A percentile compares a stretch with the other conserved stretches of the same genome.
phyloP scores from a whole-genome alignment of 306 rosid species.

The Trifolium subterraneum region DNA sequence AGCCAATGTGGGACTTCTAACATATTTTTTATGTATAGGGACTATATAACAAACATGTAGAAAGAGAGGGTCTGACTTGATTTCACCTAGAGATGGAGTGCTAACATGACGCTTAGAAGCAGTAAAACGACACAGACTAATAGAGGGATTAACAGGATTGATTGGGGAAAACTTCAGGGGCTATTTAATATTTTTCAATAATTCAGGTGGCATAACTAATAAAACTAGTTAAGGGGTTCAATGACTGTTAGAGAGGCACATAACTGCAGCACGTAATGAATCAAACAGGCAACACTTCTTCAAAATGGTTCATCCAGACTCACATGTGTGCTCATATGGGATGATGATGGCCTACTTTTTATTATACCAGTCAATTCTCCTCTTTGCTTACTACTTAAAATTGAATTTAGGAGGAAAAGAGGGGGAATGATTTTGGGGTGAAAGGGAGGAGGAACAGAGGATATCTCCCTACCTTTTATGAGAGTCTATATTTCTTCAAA shows the following conservation, averaged over 20 bases:
- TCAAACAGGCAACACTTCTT: neutral
- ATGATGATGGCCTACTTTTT: neutral
- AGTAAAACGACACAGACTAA: neutral
- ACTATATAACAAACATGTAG: neutral
- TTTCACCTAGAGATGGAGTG: neutral
- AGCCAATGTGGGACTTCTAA: too few relatives aligned
- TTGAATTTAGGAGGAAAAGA: neutral
- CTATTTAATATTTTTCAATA: neutral
- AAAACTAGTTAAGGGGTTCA: neutral
- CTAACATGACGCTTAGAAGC: neutral
- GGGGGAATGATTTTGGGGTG: neutral
- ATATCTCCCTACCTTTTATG: neutral
- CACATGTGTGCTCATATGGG: conserved; percentile 12
- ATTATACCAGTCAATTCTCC: too few relatives aligned
- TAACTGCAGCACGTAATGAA: too few relatives aligned
- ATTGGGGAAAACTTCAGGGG: neutral
- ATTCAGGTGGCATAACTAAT: neutral
- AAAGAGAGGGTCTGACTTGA: neutral
- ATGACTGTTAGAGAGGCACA: too few relatives aligned
- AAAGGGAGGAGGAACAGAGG: neutral
- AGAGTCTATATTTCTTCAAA: neutral
- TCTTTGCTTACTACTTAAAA: too few relatives aligned
- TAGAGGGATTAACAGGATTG: neutral
- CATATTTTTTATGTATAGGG: too few relatives aligned
- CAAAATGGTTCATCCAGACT: conserved; percentile 21